Base-by-base conservation (phyloP, 2,329 filamentous ascomycete species). In the Aureobasidium sp. region DNA sequence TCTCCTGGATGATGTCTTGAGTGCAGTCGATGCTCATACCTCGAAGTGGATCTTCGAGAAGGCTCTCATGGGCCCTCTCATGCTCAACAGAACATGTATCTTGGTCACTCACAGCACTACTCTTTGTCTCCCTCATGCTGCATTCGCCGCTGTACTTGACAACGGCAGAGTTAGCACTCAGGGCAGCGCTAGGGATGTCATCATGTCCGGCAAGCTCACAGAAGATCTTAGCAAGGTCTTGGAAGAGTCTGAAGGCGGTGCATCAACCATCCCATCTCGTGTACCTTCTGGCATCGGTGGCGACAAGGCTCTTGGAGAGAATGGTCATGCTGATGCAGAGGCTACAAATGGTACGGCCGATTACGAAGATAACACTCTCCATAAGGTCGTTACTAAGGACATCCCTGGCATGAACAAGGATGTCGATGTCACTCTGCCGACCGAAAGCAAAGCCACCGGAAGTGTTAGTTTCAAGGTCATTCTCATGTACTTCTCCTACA, bases 11-110 rank as follows among this genome's bases (percentile, higher is more conserved):
- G 94, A 99, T 74, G 96, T 95, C 66, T 82, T 99, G 47, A 97
- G 92, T 71, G 94, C 94, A 32, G 94, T 99, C 37, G 94, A 99
- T 74, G 95, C 94, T 3, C 94, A 99, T 70, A 97, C 94, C 0
- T 92, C 92, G 2, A 95, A 97, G 74, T 97, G 95, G 87, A 97
- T 99, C 67, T 97, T 97, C 76, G 89, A 88, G 72, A 89, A 96
- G 74, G 96, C 92, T 64, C 87, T 99, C 66, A 87, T 87, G 68
- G 94, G 94, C 2, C 89, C 90, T 6, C 77, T 99, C 57, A 97
- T 99, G 94, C 78, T 83, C 63, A 82, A 87, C 70, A 86, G 94
- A 46, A 97, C 94, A 32, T 97, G 94, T 74, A 90, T 99, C 60
- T 81, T 99, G 47, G 93, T 99, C 39, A 97, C 94, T 0, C 94